These are phyloP conservation scores for Pleurotus citrinopileatus DNA, from an alignment of 768 basidiomycete species.

Conservation along the genomic window DNA sequence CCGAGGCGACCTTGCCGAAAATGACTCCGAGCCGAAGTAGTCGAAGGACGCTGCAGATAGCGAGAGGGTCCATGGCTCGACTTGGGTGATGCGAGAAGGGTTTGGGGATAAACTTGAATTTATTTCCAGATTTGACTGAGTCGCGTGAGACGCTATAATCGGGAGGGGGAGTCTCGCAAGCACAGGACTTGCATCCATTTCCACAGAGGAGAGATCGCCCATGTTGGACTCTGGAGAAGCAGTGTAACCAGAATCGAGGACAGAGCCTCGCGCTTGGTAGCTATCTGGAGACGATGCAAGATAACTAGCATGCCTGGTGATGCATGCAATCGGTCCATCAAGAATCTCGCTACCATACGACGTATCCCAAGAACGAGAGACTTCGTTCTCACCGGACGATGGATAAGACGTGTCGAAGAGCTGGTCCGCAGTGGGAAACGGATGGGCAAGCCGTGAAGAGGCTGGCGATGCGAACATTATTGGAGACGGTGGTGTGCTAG, in stretches of 20 bases:
- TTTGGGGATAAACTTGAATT: constrained; percentile 5
- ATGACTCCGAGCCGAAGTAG: constrained; percentile 11
- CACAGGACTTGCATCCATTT: constrained; percentile 20
- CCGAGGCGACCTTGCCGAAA: constrained; percentile 8
- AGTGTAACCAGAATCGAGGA: not conserved
- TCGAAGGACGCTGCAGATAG: constrained; percentile 15
- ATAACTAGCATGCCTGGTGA: not conserved
- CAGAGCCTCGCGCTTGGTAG: constrained; percentile 2
- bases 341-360: constrained; percentile 20
- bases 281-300: constrained; percentile 3
- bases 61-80: constrained; percentile 15
- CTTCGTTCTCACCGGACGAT: constrained; percentile 14
- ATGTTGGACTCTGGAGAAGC: not conserved
- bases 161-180: constrained; percentile 24
- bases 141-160: constrained; percentile 13
- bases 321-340: constrained; percentile 7
- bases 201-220: constrained; percentile 18
- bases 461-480: constrained; percentile 26
- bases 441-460: constrained; percentile 18
- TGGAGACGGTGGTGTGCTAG: constrained; percentile 16
- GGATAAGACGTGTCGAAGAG: constrained; percentile 14
- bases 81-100: not conserved
- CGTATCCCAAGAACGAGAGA: constrained; percentile 25
- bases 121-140: constrained; percentile 10
- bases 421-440: constrained; percentile 13